Evolutionary conservation across 345 rosid species (phyloP).

Genomic region (Populus nigra): DNA sequence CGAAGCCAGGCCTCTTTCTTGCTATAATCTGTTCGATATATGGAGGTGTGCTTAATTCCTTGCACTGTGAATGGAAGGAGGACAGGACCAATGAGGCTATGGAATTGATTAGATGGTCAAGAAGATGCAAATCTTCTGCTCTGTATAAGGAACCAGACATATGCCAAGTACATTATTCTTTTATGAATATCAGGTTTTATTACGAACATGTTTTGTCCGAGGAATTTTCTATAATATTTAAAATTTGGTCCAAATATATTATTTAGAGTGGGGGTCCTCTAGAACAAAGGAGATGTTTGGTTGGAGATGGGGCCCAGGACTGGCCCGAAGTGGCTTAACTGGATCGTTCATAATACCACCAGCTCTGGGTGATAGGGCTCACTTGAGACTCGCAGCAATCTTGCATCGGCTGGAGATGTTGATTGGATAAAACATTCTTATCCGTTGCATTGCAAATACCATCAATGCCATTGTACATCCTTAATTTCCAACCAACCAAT

Average conservation of each 20-base stretch:
- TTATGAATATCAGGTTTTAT: no score
- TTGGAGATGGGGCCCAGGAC: not conserved
- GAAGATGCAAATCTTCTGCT: no score
- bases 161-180: no score
- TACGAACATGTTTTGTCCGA: no score
- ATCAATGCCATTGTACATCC: not conserved
- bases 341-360: not conserved
- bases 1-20: not conserved
- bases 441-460: not conserved
- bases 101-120: no score
- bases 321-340: not conserved
- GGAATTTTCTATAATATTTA: no score
- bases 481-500: not conserved
- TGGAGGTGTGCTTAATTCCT: no score
- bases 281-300: not conserved
- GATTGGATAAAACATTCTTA: slow-evolving; percentile 10
- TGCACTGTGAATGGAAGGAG: no score
- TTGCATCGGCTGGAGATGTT: not conserved
- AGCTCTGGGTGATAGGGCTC: not conserved
- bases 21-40: no score
- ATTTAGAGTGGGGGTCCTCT: not conserved
- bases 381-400: not conserved
- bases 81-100: no score
- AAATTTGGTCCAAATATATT: no score
- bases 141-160: no score